Percentiles rank a stretch among this genome's conserved stretches.
Evolutionary conservation across 441 rosid genomes (phyloP).

Genomic region (Jatropha multifida): DNA sequence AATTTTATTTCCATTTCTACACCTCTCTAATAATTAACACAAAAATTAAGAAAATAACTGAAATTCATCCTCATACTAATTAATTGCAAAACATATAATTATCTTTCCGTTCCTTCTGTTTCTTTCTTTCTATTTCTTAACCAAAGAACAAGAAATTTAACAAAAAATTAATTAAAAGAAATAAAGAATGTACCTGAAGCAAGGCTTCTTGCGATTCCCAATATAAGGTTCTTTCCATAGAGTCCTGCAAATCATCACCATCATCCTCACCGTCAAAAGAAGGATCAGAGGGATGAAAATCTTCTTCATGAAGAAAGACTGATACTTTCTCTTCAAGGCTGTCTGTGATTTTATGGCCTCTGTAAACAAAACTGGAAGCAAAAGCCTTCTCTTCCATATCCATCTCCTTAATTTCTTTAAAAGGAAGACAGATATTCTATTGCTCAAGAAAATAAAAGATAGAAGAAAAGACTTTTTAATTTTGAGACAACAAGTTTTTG

Average conservation of each 20-base stretch:
- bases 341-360: neutral
- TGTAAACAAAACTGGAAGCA: neutral
- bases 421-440: too few species aligned
- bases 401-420: neutral
- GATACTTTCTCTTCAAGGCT: conserved; percentile 41
- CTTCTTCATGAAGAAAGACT: conserved; percentile 24
- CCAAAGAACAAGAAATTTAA: neutral
- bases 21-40: too few species aligned
- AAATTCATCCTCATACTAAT: too few species aligned
- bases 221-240: conserved; percentile 26
- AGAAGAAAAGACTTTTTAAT: too few species aligned
- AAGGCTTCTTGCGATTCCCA: conserved; percentile 52
- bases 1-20: too few species aligned
- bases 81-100: too few species aligned
- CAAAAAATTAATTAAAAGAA: neutral
- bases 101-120: too few species aligned
- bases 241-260: neutral
- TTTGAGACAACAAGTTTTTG: too few species aligned
- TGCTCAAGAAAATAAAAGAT: too few species aligned
- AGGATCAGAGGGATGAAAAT: conserved; percentile 10
- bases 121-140: too few species aligned
- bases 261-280: conserved; percentile 3
- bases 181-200: conserved; percentile 38
- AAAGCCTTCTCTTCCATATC: conserved; percentile 26
- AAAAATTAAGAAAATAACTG: too few species aligned